Base-by-base conservation (phyloP, 169 alveolate genomes). In the Cryptosporidium muris region DNA sequence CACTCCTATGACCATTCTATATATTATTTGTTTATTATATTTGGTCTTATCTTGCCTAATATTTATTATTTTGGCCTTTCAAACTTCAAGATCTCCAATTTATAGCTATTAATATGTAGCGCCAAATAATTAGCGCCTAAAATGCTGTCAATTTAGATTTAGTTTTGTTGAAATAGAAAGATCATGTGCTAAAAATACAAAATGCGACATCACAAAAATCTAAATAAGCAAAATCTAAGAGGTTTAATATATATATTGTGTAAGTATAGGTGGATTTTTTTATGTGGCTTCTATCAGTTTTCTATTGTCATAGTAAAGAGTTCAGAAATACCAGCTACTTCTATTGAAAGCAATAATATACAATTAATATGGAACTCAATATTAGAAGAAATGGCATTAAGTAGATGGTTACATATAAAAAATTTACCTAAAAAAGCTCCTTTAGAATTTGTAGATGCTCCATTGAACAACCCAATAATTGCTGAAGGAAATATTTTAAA, bases 371-470 rank as follows among this genome's bases (percentile, higher is more conserved):
- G 80, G 80, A 37, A 40, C 25, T 43, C 47, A n/a, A 45, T 64
- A n/a, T n/a, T 43, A 43, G 48, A 16, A 8, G 80, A 64, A 51
- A 47, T 64, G 25, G 2, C 4, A 38, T 25, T 51, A n/a, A 64
- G 47, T 64, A 34, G 40, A 11, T 64, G 80, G 80, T 4, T 64
- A n/a, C 40, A 64, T 6, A 25, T 64, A n/a, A 64, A 36, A 40
- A 42, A 1, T 34, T 40, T 64, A 42, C 80, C 80, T 16, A 45
- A 42, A 64, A 64, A 11, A 42, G 36, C 58, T 14, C 80, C 1
- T 1, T 43, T 43, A 42, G 34, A 43, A 36, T 9, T 11, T 11
- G 5, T 11, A 6, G 11, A 1, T 40, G n/a, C 54, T 2, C 52
- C 40, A 42, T 64, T 45, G 52, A 56, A 3, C 12, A n/a, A 25